Conservation (phyloP, 2,329 filamentous ascomycete species). For the Ophiostoma ips region DNA sequence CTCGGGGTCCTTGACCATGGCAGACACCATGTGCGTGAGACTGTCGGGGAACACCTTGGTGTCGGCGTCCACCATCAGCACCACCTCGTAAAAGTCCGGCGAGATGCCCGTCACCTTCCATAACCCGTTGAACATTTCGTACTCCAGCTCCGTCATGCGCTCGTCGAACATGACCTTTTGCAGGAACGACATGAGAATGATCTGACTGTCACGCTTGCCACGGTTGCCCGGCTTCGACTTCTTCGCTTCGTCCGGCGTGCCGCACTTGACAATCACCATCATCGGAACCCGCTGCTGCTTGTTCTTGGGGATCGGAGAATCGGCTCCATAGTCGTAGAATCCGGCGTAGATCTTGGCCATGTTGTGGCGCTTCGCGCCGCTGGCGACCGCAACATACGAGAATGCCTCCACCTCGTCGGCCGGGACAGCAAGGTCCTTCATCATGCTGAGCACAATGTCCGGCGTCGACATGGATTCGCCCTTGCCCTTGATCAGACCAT, state of each 20-base stretch:
- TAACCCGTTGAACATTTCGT: constrained; percentile 97
- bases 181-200: constrained; percentile 97
- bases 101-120: constrained; percentile 99
- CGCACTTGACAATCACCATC: constrained; percentile 92
- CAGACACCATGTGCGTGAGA: constrained; percentile 95
- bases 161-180: constrained; percentile 99
- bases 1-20: constrained; percentile 97
- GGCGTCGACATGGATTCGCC: constrained; percentile 79
- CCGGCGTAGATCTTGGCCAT: constrained; percentile 98
- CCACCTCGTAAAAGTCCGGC: constrained; percentile 92
- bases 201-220: constrained; percentile 97
- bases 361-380: constrained; percentile 93
- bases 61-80: constrained; percentile 98
- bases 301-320: constrained; percentile 64
- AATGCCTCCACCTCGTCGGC: constrained; percentile 76
- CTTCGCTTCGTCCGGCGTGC: constrained; percentile 71
- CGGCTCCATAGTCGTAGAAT: constrained; percentile 88
- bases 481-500: constrained; percentile 93
- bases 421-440: constrained; percentile 74
- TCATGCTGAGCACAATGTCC: constrained; percentile 82
- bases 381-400: constrained; percentile 93
- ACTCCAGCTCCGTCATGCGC: constrained; percentile 97
- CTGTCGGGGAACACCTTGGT: constrained; percentile 99
- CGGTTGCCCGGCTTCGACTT: constrained; percentile 88
- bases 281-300: constrained; percentile 96